Conservation (phyloP, 140 eudicot genomes). For the Cichorium intybus region DNA sequence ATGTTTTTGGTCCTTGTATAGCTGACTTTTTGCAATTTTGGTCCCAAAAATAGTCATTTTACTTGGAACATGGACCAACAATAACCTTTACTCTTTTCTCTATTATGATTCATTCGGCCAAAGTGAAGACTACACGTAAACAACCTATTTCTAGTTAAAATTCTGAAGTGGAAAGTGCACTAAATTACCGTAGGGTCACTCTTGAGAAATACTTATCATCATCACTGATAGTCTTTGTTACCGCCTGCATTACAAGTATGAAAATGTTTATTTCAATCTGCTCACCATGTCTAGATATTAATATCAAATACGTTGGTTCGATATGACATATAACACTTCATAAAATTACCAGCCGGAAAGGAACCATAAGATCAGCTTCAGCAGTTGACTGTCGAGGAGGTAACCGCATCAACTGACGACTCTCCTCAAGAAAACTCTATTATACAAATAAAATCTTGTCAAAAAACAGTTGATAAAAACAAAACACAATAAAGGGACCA, state of each 20-base stretch:
- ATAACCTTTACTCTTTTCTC: too few species aligned
- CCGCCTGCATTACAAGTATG: conserved; percentile 62
- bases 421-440: conserved; percentile 95
- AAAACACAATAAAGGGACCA: conserved; percentile 3
- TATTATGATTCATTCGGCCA: too few species aligned
- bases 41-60: too few species aligned
- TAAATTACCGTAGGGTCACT: conserved; percentile 70
- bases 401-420: conserved; percentile 92
- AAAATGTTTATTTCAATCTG: conserved; percentile 3
- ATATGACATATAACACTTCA: too few species aligned
- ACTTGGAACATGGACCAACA: too few species aligned
- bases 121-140: conserved; percentile 1
- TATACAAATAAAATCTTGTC: conserved; percentile 5
- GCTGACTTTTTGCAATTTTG: too few species aligned
- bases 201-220: conserved; percentile 90
- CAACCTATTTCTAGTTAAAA: conserved; percentile 1
- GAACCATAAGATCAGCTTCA: conserved; percentile 98
- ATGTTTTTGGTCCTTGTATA: too few species aligned
- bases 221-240: conserved; percentile 85
- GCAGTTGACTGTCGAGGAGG: conserved; percentile 99
- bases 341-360: conserved; percentile 75
- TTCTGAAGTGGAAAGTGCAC: background rate
- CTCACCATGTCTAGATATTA: background rate
- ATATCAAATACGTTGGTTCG: conserved; percentile 6
- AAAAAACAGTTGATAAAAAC: background rate